A percentile compares a stretch with the other conserved stretches of the same genome.
Evolutionary conservation across 345 rosid species (phyloP).

Genomic region (Luvunga scandens): DNA sequence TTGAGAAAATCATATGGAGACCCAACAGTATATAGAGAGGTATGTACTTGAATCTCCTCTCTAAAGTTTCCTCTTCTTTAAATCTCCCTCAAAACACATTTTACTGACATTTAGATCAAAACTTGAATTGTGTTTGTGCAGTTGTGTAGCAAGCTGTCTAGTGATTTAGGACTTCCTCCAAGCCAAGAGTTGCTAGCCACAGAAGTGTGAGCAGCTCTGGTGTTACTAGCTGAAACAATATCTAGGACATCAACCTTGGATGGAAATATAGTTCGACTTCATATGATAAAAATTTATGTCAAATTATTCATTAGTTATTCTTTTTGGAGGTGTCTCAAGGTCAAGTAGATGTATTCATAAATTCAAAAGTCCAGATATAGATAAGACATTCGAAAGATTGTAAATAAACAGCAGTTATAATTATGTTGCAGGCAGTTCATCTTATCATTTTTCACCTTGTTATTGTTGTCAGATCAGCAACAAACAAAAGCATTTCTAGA

Average conservation of each 20-base stretch:
- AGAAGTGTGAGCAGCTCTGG: conserved; percentile 18
- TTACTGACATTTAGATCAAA: neutral
- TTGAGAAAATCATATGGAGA: conserved; percentile 83
- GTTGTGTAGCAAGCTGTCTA: conserved; percentile 71
- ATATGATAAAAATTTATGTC: conserved; percentile 6
- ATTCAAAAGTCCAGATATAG: neutral
- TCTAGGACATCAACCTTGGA: neutral
- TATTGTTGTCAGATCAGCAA: neutral
- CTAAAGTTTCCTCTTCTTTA: neutral
- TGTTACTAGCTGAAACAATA: neutral
- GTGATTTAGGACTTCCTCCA: conserved; percentile 58
- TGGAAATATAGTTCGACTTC: neutral
- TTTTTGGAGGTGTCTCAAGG: neutral
- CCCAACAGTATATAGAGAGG: conserved; percentile 75
- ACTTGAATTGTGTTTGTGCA: conserved; percentile 33
- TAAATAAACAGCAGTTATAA: neutral
- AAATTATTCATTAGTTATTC: neutral
- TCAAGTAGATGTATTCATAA: neutral
- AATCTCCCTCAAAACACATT: neutral
- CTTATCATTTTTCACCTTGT: neutral
- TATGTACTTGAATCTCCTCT: conserved; percentile 9
- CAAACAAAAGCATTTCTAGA: neutral
- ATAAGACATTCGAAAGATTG: neutral
- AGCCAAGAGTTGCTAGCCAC: conserved; percentile 29
- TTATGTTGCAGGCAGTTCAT: neutral